Conservation (phyloP, 345 rosid genomes). For the Aquilaria yunnanensis region DNA sequence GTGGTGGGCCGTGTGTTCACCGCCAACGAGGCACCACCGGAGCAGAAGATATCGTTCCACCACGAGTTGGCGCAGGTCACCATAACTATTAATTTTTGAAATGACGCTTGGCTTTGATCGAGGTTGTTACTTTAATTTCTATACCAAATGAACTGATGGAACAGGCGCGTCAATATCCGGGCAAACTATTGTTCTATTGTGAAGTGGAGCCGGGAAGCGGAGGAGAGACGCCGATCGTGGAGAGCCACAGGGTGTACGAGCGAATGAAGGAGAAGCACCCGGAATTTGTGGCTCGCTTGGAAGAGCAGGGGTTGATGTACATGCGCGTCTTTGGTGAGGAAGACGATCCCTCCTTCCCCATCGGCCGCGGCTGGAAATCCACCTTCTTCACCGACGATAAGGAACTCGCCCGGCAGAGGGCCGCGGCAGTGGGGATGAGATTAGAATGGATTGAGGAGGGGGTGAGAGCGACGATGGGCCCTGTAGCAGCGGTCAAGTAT, state of each 20-base stretch:
- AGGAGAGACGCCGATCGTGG: constrained; percentile 81
- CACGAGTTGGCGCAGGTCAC: constrained; percentile 85
- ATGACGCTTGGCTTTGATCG: not conserved
- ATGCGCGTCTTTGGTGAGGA: constrained; percentile 60
- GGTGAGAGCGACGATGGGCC: constrained; percentile 67
- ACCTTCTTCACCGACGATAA: constrained; percentile 68
- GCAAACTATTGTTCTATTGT: constrained; percentile 72
- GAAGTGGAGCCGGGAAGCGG: constrained; percentile 70
- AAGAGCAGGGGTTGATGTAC: constrained; percentile 63
- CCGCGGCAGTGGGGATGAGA: constrained; percentile 60
- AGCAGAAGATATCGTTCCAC: constrained; percentile 74
- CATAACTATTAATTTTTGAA: no score
- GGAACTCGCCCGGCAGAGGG: constrained; percentile 59
- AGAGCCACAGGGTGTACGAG: constrained; percentile 64
- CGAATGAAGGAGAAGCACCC: constrained; percentile 58
- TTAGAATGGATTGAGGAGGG: constrained; percentile 69
- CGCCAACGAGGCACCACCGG: constrained; percentile 82
- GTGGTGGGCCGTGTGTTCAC: constrained; percentile 79
- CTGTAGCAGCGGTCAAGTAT: constrained; percentile 61
- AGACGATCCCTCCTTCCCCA: constrained; percentile 69
- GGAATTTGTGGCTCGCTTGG: constrained; percentile 51
- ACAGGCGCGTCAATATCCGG: constrained; percentile 83
- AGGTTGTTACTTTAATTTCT: not conserved
- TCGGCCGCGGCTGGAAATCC: constrained; percentile 90
- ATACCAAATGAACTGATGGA: not conserved